Percentiles rank a stretch among this genome's conserved stretches.
phyloP scores from a whole-genome alignment of 2,329 filamentous ascomycete species.

The Fusarium sp. region DNA sequence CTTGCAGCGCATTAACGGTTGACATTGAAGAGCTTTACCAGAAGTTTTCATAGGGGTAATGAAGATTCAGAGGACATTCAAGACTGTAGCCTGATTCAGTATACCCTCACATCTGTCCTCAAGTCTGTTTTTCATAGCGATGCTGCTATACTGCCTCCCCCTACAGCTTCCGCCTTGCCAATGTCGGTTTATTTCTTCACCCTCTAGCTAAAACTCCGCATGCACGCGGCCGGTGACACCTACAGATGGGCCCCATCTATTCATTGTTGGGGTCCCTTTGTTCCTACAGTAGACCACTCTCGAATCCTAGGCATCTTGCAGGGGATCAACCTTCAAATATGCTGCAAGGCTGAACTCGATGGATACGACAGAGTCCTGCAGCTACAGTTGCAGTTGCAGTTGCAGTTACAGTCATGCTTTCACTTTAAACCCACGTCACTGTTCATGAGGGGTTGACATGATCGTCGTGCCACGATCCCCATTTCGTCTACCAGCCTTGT shows the following conservation, averaged over 20 bases:
- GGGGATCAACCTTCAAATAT: constrained; percentile 14
- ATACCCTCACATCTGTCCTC: background rate
- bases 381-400: background rate
- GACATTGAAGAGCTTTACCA: background rate
- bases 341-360: constrained; percentile 36
- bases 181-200: constrained; percentile 17
- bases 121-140: background rate
- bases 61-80: background rate
- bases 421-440: constrained; percentile 22
- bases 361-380: background rate
- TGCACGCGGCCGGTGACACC: constrained; percentile 21
- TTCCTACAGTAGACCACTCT: constrained; percentile 21
- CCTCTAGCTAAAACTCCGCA: constrained; percentile 17
- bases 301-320: constrained; percentile 19
- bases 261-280: constrained; percentile 17
- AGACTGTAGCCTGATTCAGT: background rate
- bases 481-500: constrained; percentile 22
- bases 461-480: constrained; percentile 21
- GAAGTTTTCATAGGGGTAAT: background rate
- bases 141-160: background rate
- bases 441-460: constrained; percentile 10
- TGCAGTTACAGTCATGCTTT: background rate
- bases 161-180: background rate
- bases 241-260: constrained; percentile 9
- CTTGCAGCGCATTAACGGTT: constrained; percentile 15